phyloP scores from a whole-genome alignment of 179 eudicot species.

The Nepenthes alata region DNA sequence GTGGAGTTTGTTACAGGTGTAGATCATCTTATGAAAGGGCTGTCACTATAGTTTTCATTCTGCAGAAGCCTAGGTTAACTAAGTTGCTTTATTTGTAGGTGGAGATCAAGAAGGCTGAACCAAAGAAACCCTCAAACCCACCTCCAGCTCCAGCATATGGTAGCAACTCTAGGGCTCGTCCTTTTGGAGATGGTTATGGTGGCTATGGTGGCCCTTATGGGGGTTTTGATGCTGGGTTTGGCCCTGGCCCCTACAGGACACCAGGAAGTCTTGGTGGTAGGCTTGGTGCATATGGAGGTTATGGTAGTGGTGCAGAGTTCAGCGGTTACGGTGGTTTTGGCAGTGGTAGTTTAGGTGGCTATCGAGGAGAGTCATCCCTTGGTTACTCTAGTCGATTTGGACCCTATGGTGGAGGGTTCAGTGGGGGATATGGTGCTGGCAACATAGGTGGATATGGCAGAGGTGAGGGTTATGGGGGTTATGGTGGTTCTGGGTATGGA shows the following conservation, averaged over 20 bases:
- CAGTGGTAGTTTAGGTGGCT: constrained; percentile 47
- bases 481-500: constrained; percentile 41
- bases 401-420: constrained; percentile 44
- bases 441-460: constrained; percentile 48
- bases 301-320: constrained; percentile 29
- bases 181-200: constrained; percentile 29
- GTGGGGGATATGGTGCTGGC: constrained; percentile 49
- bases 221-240: constrained; percentile 47
- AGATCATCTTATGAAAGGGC: constrained; percentile 10
- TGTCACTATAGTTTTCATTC: constrained; percentile 20
- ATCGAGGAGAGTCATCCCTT: constrained; percentile 49
- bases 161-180: constrained; percentile 38
- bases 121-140: constrained; percentile 94
- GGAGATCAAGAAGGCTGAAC: constrained; percentile 82
- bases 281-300: constrained; percentile 58
- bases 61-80: constrained; percentile 28
- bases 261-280: constrained; percentile 54
- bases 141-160: constrained; percentile 58
- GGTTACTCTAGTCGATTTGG: constrained; percentile 62
- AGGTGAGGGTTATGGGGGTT: constrained; percentile 41
- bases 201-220: constrained; percentile 44
- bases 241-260: constrained; percentile 70
- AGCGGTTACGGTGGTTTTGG: constrained; percentile 46
- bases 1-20: constrained; percentile 13
- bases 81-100: constrained; percentile 42